Conservation (phyloP, 192 early-diverging fungal genomes). For the Diversispora eburnea region DNA sequence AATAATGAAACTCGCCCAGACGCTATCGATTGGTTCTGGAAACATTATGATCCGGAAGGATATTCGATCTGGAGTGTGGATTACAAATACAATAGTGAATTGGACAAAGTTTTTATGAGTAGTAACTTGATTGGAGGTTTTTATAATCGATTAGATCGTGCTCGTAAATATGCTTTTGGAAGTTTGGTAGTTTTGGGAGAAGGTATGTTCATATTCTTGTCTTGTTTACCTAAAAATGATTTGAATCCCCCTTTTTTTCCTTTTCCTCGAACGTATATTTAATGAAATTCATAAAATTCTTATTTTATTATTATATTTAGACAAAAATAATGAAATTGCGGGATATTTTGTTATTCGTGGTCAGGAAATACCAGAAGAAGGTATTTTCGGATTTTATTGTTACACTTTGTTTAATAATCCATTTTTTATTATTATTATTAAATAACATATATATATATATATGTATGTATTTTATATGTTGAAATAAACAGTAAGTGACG, state of each 20-base stretch:
- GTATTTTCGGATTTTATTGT: conserved; percentile 8
- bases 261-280: background rate
- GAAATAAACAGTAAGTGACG: conserved; percentile 52
- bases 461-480: conserved; percentile 32
- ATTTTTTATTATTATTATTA: background rate
- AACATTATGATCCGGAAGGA: conserved; percentile 80
- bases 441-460: background rate
- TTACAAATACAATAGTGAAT: conserved; percentile 96
- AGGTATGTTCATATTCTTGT: conserved; percentile 20
- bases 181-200: conserved; percentile 76
- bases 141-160: conserved; percentile 86
- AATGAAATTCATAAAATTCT: background rate
- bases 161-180: conserved; percentile 95
- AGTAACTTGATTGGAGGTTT: conserved; percentile 93
- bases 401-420: too few species aligned
- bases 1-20: conserved; percentile 87
- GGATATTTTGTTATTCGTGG: conserved; percentile 96
- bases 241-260: background rate
- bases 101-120: conserved; percentile 86
- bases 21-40: conserved; percentile 93
- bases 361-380: conserved; percentile 71
- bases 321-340: conserved; percentile 84
- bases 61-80: conserved; percentile 90
- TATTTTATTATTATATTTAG: conserved; percentile 20
- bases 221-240: too few species aligned